Evolutionary conservation across 2,329 filamentous ascomycete genomes (phyloP), one percentile per base, ranked within the genome.

Genomic region (Alternaria sp.): DNA sequence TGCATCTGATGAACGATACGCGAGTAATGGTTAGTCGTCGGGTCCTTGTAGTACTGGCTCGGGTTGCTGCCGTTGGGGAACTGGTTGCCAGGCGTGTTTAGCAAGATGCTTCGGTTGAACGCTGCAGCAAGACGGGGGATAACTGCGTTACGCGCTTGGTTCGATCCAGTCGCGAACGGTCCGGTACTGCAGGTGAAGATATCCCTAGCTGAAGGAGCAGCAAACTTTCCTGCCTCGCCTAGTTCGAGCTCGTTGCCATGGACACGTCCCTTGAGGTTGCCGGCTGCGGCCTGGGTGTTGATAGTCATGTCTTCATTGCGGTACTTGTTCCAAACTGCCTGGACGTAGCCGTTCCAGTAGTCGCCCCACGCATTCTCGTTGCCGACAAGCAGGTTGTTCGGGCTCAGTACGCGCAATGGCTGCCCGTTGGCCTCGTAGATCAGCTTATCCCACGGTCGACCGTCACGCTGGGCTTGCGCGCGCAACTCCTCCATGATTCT

Each of bases 41-140:
- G 54, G 5, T 81, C 72, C 46, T 70, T 70, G 61, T 81, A 81
- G 56, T 81, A 81, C 30, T 69, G 59, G 6, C 59, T 58, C 9
- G 74, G 71, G 21, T 66, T 65, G n/a, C 71, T 74, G 25, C 74
- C 76, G 58, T 77, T 81, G 64, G 57, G 83, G 76, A 72, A 83
- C 73, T 66, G 72, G 12, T 81, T 78, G 11, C 65, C 64, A 0
- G 67, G 64, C 9, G 78, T 68, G 44, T 72, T 77, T 6, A 96
- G 74, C 64, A 96, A 79, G 11, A 90, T 94, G 32, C 87, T 89
- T 21, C 92, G 86, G 79, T 94, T 93, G 72, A 95, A 87, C 1
- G 90, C 91, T 1, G 92, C 92, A 0, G 90, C 87, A 13, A 96
- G 81, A n/a, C 92, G 85, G 0, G 93, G 91, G 9, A 89, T 89